Conservation (phyloP, 345 rosid genomes). For the Brassica carinata region DNA sequence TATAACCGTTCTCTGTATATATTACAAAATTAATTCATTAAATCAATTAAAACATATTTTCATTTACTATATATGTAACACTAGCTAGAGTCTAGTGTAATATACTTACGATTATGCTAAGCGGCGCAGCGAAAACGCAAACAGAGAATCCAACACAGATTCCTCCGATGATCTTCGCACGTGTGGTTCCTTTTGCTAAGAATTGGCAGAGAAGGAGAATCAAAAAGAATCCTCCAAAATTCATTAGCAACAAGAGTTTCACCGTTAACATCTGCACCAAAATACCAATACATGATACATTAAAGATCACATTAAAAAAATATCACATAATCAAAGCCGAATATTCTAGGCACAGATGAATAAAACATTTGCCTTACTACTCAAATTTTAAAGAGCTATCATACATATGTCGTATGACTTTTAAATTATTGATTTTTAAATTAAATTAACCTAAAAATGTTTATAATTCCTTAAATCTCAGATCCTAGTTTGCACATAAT, state of each 20-base stretch:
- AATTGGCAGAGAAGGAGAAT: constrained; percentile 52
- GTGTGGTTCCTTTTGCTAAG: constrained; percentile 44
- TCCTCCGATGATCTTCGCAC: constrained; percentile 60
- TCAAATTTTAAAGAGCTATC: neutral
- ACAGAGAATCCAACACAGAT: constrained; percentile 52
- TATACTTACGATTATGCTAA: constrained; percentile 55
- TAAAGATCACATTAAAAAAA: no score
- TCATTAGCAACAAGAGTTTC: constrained; percentile 51
- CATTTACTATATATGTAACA: constrained; percentile 9
- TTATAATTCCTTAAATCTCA: neutral
- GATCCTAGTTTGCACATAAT: neutral
- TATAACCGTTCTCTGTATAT: constrained; percentile 47
- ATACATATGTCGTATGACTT: neutral
- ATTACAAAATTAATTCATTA: neutral
- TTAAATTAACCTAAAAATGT: neutral
- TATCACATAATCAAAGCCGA: neutral
- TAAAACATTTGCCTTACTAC: neutral
- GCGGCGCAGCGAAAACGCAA: constrained; percentile 65
- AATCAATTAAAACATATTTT: neutral
- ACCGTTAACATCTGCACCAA: constrained; percentile 49
- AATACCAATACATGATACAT: neutral
- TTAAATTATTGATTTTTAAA: no score
- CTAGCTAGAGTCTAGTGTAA: neutral
- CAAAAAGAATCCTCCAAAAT: constrained; percentile 52
- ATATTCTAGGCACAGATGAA: neutral